Evolutionary conservation across 2,329 filamentous ascomycete species (phyloP).

Genomic region (Verticillium isaacii): DNA sequence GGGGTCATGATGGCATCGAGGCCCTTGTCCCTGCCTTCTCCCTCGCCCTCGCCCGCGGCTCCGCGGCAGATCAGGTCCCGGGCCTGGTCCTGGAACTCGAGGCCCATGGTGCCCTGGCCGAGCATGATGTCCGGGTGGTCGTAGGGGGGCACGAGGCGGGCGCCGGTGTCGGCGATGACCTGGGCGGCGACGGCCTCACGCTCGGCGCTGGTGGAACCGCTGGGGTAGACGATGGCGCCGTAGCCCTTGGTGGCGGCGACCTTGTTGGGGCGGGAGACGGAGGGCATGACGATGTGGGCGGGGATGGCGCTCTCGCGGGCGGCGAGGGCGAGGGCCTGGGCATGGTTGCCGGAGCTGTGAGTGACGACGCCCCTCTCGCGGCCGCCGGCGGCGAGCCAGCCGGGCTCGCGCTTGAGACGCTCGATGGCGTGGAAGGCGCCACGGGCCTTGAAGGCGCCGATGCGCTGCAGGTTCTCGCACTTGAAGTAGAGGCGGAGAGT

Average conservation of each 20-base stretch:
- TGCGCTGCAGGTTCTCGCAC: conserved; percentile 86
- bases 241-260: conserved; percentile 77
- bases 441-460: conserved; percentile 88
- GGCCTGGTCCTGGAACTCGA: conserved; percentile 79
- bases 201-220: conserved; percentile 73
- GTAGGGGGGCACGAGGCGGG: conserved; percentile 81
- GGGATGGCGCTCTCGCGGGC: conserved; percentile 68
- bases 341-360: conserved; percentile 92
- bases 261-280: conserved; percentile 79
- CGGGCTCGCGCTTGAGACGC: conserved; percentile 58
- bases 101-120: conserved; percentile 83
- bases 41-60: no score
- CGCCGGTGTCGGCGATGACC: conserved; percentile 67
- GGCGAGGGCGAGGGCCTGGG: conserved; percentile 85
- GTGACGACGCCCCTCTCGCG: conserved; percentile 72
- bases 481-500: conserved; percentile 82
- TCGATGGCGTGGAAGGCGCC: conserved; percentile 86
- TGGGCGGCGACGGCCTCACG: conserved; percentile 71
- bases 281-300: conserved; percentile 88
- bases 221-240: conserved; percentile 75
- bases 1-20: conserved; percentile 76
- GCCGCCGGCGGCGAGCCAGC: conserved; percentile 56
- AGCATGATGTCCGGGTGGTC: conserved; percentile 89
- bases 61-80: conserved; percentile 38
- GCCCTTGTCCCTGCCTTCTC: conserved; percentile 18